Evolutionary conservation across 805 yeast species (phyloP).

Genomic region (Yamadazyma philogaea): DNA sequence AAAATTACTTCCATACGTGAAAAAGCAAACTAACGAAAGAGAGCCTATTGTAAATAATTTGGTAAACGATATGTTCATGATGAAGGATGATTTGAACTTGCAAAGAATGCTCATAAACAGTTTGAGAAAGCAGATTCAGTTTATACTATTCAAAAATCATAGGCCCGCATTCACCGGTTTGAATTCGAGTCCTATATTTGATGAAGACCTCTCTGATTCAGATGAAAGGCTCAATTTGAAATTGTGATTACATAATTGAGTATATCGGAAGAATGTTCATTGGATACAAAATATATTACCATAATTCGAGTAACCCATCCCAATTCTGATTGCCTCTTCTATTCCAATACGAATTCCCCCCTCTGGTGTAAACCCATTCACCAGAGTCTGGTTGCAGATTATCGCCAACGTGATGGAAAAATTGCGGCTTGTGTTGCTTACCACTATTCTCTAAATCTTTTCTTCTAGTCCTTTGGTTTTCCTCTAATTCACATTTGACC

Average conservation of each 20-base stretch:
- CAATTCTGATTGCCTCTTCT: constrained; percentile 64
- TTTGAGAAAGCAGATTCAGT: constrained; percentile 50
- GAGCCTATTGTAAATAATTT: constrained; percentile 29
- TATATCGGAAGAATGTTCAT: neutral
- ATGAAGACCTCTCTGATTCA: constrained; percentile 28
- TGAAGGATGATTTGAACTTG: constrained; percentile 46
- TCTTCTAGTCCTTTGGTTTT: constrained; percentile 75
- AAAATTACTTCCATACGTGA: constrained; percentile 33
- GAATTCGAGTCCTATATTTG: constrained; percentile 9
- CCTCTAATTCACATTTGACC: constrained; percentile 68
- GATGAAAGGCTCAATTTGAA: constrained; percentile 37
- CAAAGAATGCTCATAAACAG: constrained; percentile 45
- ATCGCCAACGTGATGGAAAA: constrained; percentile 50
- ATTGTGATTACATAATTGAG: constrained; percentile 14
- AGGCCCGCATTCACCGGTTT: constrained; percentile 18
- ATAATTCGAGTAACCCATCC: constrained; percentile 51
- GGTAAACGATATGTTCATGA: constrained; percentile 35
- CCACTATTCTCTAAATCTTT: constrained; percentile 48
- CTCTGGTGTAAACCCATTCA: constrained; percentile 56
- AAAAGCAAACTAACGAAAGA: constrained; percentile 23
- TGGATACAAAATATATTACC: constrained; percentile 37
- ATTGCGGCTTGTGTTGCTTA: constrained; percentile 52
- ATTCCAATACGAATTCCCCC: constrained; percentile 73
- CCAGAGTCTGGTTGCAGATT: constrained; percentile 33
- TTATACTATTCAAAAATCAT: constrained; percentile 42